phyloP scores from a whole-genome alignment of 1,284 basidiomycete genomes.

The Heterobasidion irregulare region DNA sequence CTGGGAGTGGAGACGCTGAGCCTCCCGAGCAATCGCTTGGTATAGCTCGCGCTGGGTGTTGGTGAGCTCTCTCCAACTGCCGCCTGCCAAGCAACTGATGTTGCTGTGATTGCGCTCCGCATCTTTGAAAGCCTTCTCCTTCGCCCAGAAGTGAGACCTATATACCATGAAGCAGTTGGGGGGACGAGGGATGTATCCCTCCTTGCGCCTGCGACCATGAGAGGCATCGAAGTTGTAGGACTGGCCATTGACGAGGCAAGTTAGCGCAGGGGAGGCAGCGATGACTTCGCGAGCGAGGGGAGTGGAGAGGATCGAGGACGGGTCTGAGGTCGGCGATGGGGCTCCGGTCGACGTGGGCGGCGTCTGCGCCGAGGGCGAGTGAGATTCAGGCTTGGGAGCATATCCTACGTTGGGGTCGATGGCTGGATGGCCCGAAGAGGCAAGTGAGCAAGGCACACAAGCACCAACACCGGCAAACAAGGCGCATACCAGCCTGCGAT shows the following conservation, averaged over 20 bases:
- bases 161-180: slow-evolving; percentile 83
- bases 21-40: slow-evolving; percentile 32
- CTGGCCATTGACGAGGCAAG: slow-evolving; percentile 3
- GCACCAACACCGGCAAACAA: slow-evolving; percentile 5
- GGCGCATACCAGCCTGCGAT: slow-evolving; percentile 15
- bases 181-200: slow-evolving; percentile 59
- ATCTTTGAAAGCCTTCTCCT: slow-evolving; percentile 28
- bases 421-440: slow-evolving; percentile 7
- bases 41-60: slow-evolving; percentile 29
- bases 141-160: slow-evolving; percentile 60
- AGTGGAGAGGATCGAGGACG: background rate
- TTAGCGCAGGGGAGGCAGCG: slow-evolving; percentile 9
- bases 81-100: slow-evolving; percentile 42
- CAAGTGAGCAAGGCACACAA: slow-evolving; percentile 10
- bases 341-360: background rate
- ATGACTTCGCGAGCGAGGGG: slow-evolving; percentile 3
- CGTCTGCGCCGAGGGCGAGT: background rate
- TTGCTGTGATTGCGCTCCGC: slow-evolving; percentile 40
- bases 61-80: slow-evolving; percentile 30
- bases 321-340: background rate
- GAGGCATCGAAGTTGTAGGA: slow-evolving; percentile 18
- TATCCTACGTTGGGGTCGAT: background rate
- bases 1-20: slow-evolving; percentile 39
- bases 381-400: background rate
- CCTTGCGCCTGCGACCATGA: slow-evolving; percentile 32